Percentiles rank a stretch among this genome's conserved stretches.
phyloP scores from a whole-genome alignment of 1,284 basidiomycete species.

The Leccinum subrobustum region DNA sequence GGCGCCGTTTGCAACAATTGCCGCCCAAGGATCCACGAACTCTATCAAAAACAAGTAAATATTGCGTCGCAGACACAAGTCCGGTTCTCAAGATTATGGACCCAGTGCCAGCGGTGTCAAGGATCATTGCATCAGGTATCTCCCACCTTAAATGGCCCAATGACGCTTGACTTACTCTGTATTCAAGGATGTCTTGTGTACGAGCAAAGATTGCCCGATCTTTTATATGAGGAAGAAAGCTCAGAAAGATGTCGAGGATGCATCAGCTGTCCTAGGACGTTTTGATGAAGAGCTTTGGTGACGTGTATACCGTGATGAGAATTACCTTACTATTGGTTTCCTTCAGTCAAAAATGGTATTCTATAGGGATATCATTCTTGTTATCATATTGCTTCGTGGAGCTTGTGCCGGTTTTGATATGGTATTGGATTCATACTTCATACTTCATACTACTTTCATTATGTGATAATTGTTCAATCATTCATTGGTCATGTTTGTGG shows the following conservation, averaged over 20 bases:
- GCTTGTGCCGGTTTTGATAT: not conserved
- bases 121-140: constrained; percentile 89
- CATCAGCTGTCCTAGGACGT: constrained; percentile 72
- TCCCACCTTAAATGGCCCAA: not conserved
- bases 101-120: constrained; percentile 95
- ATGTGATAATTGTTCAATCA: not conserved
- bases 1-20: constrained; percentile 95
- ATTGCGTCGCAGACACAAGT: constrained; percentile 80
- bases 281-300: constrained; percentile 77
- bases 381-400: not conserved
- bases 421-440: no score
- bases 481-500: not conserved
- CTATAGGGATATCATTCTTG: not conserved
- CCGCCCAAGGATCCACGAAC: constrained; percentile 75
- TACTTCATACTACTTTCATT: not conserved
- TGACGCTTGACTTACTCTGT: constrained; percentile 1
- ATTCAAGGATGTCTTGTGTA: constrained; percentile 88
- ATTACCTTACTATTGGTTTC: not conserved
- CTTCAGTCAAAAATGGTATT: not conserved
- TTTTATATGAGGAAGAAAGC: constrained; percentile 98
- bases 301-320: not conserved
- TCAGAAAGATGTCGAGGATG: constrained; percentile 93
- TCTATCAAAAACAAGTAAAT: constrained; percentile 87
- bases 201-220: constrained; percentile 96
- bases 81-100: constrained; percentile 92